Evolutionary conservation across 1,284 basidiomycete species (phyloP).

Genomic region (Ustilago bromivora): DNA sequence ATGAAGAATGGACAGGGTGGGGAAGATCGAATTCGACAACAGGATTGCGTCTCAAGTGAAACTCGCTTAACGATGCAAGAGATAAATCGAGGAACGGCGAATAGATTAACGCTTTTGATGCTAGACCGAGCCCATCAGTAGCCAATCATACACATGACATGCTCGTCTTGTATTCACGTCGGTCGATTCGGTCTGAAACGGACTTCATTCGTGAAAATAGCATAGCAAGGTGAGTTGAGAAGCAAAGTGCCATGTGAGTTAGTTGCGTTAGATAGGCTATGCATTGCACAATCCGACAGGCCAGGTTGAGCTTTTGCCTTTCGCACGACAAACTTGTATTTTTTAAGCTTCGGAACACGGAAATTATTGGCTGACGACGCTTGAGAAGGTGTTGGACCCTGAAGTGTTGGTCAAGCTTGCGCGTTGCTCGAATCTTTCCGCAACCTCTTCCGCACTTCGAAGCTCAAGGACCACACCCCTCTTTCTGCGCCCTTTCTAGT

Average conservation of each 20-base stretch:
- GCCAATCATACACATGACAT: background rate
- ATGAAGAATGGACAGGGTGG: background rate
- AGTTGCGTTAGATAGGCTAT: constrained; percentile 1
- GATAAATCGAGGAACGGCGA: background rate
- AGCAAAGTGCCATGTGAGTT: background rate
- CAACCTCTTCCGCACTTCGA: constrained; percentile 2
- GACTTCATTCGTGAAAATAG: background rate
- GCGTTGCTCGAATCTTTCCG: constrained; percentile 14
- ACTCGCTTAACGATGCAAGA: constrained; percentile 5
- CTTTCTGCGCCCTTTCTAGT: background rate
- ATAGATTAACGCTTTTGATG: background rate
- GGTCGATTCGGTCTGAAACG: background rate
- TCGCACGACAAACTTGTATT: constrained; percentile 1
- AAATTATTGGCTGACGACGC: constrained; percentile 15
- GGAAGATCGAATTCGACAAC: background rate
- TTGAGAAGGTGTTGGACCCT: constrained; percentile 23
- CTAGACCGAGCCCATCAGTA: background rate
- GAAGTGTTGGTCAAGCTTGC: constrained; percentile 8
- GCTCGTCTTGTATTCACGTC: background rate
- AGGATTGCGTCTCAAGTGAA: background rate
- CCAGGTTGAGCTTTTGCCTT: constrained; percentile 4
- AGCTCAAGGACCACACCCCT: background rate
- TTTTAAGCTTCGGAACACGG: background rate
- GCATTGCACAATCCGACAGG: constrained; percentile 33
- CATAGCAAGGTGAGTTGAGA: background rate